Evolutionary conservation across 164 flowering plant genomes (phyloP).

Genomic region (Chimonanthus salicifolius): DNA sequence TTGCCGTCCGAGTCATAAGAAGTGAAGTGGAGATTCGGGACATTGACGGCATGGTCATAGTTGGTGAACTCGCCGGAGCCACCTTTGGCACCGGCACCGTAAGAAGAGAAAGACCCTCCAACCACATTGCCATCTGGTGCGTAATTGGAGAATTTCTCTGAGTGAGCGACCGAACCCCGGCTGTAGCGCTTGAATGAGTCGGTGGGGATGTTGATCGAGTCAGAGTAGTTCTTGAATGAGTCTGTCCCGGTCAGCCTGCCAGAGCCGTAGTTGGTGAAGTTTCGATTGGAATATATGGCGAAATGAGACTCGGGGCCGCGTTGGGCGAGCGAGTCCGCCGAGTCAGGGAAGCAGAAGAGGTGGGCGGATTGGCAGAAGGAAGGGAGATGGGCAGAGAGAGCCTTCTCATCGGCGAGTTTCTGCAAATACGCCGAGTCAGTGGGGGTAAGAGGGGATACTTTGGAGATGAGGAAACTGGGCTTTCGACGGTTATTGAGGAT

Average conservation of each 20-base stretch:
- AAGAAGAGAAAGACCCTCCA: conserved; percentile 43
- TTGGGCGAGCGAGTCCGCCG: conserved; percentile 39
- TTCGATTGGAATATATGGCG: conserved; percentile 28
- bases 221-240: conserved; percentile 80
- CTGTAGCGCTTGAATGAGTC: conserved; percentile 59
- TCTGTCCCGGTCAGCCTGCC: conserved; percentile 40
- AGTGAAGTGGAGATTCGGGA: conserved; percentile 52
- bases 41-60: conserved; percentile 52
- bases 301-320: conserved; percentile 31
- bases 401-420: conserved; percentile 45
- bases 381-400: conserved; percentile 43
- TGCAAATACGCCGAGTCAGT: conserved; percentile 45
- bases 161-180: conserved; percentile 40
- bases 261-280: conserved; percentile 81
- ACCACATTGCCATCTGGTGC: conserved; percentile 55
- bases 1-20: conserved; percentile 41
- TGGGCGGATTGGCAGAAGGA: conserved; percentile 67
- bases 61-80: conserved; percentile 61
- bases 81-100: conserved; percentile 48
- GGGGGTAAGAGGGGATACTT: conserved; percentile 66
- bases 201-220: conserved; percentile 33
- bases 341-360: conserved; percentile 74
- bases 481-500: conserved; percentile 40
- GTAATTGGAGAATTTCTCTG: conserved; percentile 55
- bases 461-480: conserved; percentile 51